These are phyloP conservation scores for Delitschia confertaspora DNA, from an alignment of 495 filamentous ascomycete species.

Conservation along the genomic window DNA sequence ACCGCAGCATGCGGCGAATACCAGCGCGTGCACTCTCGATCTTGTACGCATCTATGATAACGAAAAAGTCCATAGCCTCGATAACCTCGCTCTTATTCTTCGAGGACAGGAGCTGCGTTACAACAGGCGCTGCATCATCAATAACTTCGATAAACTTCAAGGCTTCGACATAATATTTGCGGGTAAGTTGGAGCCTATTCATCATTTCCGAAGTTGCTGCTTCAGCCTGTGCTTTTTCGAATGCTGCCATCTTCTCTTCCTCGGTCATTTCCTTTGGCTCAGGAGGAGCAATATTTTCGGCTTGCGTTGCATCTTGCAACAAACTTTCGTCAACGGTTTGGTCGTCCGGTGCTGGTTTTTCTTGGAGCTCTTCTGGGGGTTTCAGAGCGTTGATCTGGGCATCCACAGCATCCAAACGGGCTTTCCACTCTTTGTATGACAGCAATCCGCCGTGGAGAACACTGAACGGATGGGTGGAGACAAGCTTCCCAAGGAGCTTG, in stretches of 20 bases:
- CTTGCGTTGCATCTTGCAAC: slow-evolving; percentile 79
- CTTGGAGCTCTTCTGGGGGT: slow-evolving; percentile 69
- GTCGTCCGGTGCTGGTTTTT: slow-evolving; percentile 43
- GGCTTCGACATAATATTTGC: slow-evolving; percentile 84
- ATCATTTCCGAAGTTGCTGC: slow-evolving; percentile 70
- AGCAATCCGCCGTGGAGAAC: slow-evolving; percentile 85
- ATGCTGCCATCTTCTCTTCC: slow-evolving; percentile 47
- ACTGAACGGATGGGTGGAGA: slow-evolving; percentile 88
- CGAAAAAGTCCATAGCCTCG: slow-evolving; percentile 98
- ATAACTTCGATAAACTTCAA: slow-evolving; percentile 92
- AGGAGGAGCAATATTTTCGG: slow-evolving; percentile 55
- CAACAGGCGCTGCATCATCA: slow-evolving; percentile 63
- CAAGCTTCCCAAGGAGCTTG: slow-evolving; percentile 75
- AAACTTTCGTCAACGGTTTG: slow-evolving; percentile 64
- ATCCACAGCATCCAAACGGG: slow-evolving; percentile 69
- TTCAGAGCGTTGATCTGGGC: slow-evolving; percentile 71
- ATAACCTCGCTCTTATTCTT: slow-evolving; percentile 97
- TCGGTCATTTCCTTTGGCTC: slow-evolving; percentile 54
- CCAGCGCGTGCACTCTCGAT: slow-evolving; percentile 82
- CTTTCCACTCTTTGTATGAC: slow-evolving; percentile 72
- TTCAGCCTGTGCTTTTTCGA: slow-evolving; percentile 64
- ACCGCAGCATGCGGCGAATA: slow-evolving; percentile 84
- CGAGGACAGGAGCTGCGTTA: slow-evolving; percentile 80
- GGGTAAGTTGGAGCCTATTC: slow-evolving; percentile 73
- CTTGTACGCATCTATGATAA: slow-evolving; percentile 87